Evolutionary conservation across 495 filamentous ascomycete species (phyloP).

Genomic region (Polyplosphaeria fusca): DNA sequence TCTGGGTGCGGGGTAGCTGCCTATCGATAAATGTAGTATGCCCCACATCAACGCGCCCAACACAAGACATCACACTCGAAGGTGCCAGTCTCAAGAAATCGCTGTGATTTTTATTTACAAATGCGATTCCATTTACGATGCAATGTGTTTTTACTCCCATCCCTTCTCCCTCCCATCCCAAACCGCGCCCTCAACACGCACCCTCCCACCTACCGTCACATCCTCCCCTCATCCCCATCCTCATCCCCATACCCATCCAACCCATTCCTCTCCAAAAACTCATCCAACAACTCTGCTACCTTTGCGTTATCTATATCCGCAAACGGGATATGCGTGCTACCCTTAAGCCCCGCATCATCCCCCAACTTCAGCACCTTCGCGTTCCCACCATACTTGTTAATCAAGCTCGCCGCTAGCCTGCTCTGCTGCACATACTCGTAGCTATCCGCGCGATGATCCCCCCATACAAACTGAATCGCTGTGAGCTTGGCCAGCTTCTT

Average conservation of each 20-base stretch:
- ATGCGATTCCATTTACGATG: too few relatives aligned
- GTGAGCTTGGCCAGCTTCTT: conserved; percentile 46
- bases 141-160: too few relatives aligned
- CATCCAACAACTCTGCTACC: conserved; percentile 44
- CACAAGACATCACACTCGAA: too few relatives aligned
- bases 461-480: conserved; percentile 50
- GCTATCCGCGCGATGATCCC: conserved; percentile 45
- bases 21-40: too few relatives aligned
- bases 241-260: conserved; percentile 40
- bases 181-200: too few relatives aligned
- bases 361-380: conserved; percentile 45
- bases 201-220: too few relatives aligned
- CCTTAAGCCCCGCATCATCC: conserved; percentile 43
- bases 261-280: conserved; percentile 40
- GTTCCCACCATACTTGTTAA: conserved; percentile 50
- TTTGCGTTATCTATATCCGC: conserved; percentile 48
- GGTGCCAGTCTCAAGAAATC: too few relatives aligned
- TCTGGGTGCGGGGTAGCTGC: too few relatives aligned
- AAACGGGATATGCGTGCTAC: conserved; percentile 48
- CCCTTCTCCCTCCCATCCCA: too few relatives aligned
- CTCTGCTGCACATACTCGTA: conserved; percentile 37
- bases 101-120: too few relatives aligned
- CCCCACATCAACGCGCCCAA: too few relatives aligned
- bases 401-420: conserved; percentile 39
- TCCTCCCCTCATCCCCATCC: background rate